These are phyloP conservation scores for Bocquillonia castaneifolia DNA, from an alignment of 441 rosid genomes.

Conservation along the genomic window DNA sequence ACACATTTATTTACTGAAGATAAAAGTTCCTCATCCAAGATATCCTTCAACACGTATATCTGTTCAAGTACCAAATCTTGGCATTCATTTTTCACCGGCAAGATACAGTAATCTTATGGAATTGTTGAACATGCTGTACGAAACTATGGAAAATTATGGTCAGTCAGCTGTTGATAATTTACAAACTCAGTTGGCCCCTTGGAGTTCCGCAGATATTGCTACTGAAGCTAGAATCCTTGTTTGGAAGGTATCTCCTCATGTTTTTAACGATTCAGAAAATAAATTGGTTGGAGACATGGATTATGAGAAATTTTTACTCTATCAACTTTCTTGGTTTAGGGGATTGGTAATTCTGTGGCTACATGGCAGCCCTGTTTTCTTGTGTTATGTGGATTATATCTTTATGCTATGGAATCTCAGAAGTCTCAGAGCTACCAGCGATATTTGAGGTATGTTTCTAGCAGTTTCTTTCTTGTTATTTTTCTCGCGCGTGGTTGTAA, in stretches of 20 bases:
- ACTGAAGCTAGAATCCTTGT: constrained; percentile 80
- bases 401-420: constrained; percentile 80
- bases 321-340: constrained; percentile 46
- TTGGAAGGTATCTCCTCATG: constrained; percentile 69
- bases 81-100: constrained; percentile 90
- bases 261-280: constrained; percentile 14
- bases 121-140: constrained; percentile 54
- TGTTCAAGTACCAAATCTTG: constrained; percentile 94
- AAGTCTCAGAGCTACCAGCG: constrained; percentile 78
- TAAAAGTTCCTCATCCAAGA: constrained; percentile 79
- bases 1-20: constrained; percentile 42
- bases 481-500: neutral
- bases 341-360: constrained; percentile 92
- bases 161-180: constrained; percentile 64
- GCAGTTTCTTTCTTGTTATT: neutral
- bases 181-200: constrained; percentile 54
- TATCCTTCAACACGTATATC: constrained; percentile 91
- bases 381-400: constrained; percentile 78
- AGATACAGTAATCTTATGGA: constrained; percentile 78
- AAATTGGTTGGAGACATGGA: constrained; percentile 23
- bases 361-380: constrained; percentile 95
- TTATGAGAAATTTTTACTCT: constrained; percentile 18
- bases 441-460: constrained; percentile 65
- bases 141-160: constrained; percentile 52
- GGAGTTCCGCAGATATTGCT: constrained; percentile 75